These are phyloP conservation scores for Anthostomella pinea DNA, from an alignment of 2,329 filamentous ascomycete species.

Conservation along the genomic window DNA sequence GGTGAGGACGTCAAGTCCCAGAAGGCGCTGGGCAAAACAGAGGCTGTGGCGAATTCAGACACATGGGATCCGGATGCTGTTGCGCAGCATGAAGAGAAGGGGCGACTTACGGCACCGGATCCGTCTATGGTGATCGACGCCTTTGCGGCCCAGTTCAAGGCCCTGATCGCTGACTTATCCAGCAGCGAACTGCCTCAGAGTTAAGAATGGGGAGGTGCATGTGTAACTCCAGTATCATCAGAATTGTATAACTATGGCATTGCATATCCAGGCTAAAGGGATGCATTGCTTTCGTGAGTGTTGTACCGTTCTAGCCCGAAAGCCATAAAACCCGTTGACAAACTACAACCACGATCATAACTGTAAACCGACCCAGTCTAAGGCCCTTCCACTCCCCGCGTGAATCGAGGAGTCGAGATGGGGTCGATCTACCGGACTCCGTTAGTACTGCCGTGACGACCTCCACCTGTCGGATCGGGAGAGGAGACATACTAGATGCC, in stretches of 20 bases:
- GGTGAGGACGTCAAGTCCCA: constrained; percentile 51
- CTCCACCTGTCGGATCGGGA: too few species aligned
- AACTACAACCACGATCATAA: too few species aligned
- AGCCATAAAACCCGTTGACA: neutral
- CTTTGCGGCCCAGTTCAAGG: constrained; percentile 21
- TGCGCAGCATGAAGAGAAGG: constrained; percentile 30
- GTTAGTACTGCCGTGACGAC: neutral
- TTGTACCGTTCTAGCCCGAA: too few species aligned
- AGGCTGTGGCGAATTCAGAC: constrained; percentile 28
- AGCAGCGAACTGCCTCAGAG: constrained; percentile 7
- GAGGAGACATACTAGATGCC: constrained; percentile 4
- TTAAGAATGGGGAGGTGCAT: neutral
- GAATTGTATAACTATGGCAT: too few species aligned
- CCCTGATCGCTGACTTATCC: constrained; percentile 22
- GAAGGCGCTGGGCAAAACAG: constrained; percentile 43
- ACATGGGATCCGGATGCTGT: constrained; percentile 23
- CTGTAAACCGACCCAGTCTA: too few species aligned
- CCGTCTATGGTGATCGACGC: constrained; percentile 30
- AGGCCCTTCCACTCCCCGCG: too few species aligned
- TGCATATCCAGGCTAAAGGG: too few species aligned
- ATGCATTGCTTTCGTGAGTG: too few species aligned
- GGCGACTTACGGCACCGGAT: constrained; percentile 36
- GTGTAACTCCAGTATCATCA: too few species aligned
- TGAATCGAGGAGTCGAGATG: too few species aligned
- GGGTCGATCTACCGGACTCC: neutral